Evolutionary conservation across 371 early-diverging fungal species (phyloP), one percentile per base, ranked within the genome.

Genomic region (Zopfochytrium polystomum): DNA sequence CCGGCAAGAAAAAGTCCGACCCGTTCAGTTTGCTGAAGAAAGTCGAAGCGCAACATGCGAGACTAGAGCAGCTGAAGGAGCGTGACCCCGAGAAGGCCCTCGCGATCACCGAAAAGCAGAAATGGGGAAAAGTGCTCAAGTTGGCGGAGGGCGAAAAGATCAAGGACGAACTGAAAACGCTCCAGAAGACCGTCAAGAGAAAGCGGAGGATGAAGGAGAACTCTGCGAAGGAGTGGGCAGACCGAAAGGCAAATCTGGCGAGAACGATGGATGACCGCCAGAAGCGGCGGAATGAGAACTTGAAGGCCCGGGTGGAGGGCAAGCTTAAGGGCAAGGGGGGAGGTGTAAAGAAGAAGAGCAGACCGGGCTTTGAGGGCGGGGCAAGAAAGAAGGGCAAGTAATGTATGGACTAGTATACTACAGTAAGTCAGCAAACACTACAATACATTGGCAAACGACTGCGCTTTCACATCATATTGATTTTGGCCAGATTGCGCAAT

Each of bases 141-240:
- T 72, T 85, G 70, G 93, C 95, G 9, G 76, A 83, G 44, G 96
- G 96, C 63, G 88, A 89, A 60, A 92, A 90, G 76, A 79, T 92
- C 61, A 91, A 90, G 74, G 96, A 96, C 66, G 91, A 96, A 57
- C 67, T 85, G 38, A 89, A 85, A 67, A 72, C 92, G 45, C 73
- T 96, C 56, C 91, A 93, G 72, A 91, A 92, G 81, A 87, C 90
- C 0, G 81, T 95, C 58, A 92, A 92, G 76, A 83, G 91, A 55
- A 83, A 87, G 62, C 85, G 89, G 64, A 80, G 85, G 63, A 71
- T 74, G 47, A 96, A 96, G 86, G 74, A 74, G 68, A 91, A 90
- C 85, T 87, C 87, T 63, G 71, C 81, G 23, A 76, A 85, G 53
- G 87, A 87, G 60, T 96, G 92, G 92, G 77, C 66, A 18, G 85